Evolutionary conservation across 2,329 filamentous ascomycete species (phyloP), one percentile per base, ranked within the genome.

Genomic region (Phoma sp.): DNA sequence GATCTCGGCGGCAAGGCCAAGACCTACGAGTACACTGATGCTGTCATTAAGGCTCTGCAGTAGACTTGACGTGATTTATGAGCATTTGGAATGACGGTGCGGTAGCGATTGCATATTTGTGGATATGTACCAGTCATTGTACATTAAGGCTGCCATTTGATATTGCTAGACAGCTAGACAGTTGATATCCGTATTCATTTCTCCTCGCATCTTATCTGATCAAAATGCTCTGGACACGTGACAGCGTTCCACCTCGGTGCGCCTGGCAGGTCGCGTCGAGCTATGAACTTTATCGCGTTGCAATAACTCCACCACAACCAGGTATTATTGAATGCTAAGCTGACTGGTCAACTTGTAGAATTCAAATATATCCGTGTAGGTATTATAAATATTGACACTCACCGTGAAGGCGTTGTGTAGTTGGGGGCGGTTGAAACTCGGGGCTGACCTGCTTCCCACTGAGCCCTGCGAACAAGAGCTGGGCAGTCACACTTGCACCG

Each of bases 1-100:
- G 95, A 99, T 79, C 83, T 99, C 69, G 95, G 95, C 70, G 95
- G 95, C 76, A 96, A 92, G 83, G 86, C 95, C 70, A 96, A 96
- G 87, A 99, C 95, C 56, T 82, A 88, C 80, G 91, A 99, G 82
- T 99, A 96, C 78, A 91, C 95, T 55, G 84, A 84, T 57, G 93
- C 95, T 66, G 97, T 99, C 75, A 97, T 98, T 78, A 81, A 82
- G 72, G 81, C 82, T 60, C 76, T 87, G 58, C 72, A 75, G 57
- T 73, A 73, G 64, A 71, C 61, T 65, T 46, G 52, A 55, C 57
- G 58, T 59, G 57, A 61, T 65, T 61, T 57, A 68, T 52, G 61
- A 64, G 63, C 56, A 64, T 69, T 43, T 24, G 32, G 57, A 55
- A 64, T 48, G 60, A 62, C 40, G 57, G 64, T 53, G 63, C 52